Conservation (phyloP, 192 early-diverging fungal species). For the Coemansia aciculifera region DNA sequence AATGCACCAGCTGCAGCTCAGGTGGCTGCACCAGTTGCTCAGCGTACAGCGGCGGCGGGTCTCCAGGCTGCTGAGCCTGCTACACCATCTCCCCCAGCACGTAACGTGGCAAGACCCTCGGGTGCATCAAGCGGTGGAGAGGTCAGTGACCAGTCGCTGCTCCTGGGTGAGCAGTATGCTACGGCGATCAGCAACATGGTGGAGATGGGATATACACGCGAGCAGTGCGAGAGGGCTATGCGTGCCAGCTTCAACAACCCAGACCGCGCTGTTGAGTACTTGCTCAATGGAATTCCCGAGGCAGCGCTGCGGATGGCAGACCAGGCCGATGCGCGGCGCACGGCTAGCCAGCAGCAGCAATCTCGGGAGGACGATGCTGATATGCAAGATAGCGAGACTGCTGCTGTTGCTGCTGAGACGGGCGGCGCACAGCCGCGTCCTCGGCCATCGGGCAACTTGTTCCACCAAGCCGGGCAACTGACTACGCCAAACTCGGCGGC, state of each 20-base stretch:
- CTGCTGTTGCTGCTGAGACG: background rate
- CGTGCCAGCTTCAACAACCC: constrained; percentile 97
- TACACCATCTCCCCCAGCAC: constrained; percentile 54
- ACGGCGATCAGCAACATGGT: constrained; percentile 84
- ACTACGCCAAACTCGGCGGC: background rate
- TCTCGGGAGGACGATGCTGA: constrained; percentile 7
- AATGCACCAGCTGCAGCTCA: constrained; percentile 36
- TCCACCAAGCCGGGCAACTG: constrained; percentile 59
- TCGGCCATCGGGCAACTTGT: constrained; percentile 54
- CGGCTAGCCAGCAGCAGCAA: constrained; percentile 33
- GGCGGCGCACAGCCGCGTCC: constrained; percentile 12
- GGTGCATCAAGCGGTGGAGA: background rate
- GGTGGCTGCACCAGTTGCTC: constrained; percentile 43
- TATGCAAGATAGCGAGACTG: constrained; percentile 7
- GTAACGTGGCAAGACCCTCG: constrained; percentile 3
- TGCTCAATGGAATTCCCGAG: constrained; percentile 69
- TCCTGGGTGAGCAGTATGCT: constrained; percentile 73
- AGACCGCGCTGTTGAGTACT: constrained; percentile 94
- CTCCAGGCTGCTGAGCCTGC: constrained; percentile 43
- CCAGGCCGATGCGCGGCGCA: constrained; percentile 28
- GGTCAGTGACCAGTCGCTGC: constrained; percentile 57
- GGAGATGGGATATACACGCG: constrained; percentile 93
- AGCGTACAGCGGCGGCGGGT: constrained; percentile 36
- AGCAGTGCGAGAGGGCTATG: constrained; percentile 86
- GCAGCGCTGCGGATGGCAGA: constrained; percentile 46